These are phyloP conservation scores for Prunus fruticosa DNA, from an alignment of 306 rosid genomes.

Conservation along the genomic window DNA sequence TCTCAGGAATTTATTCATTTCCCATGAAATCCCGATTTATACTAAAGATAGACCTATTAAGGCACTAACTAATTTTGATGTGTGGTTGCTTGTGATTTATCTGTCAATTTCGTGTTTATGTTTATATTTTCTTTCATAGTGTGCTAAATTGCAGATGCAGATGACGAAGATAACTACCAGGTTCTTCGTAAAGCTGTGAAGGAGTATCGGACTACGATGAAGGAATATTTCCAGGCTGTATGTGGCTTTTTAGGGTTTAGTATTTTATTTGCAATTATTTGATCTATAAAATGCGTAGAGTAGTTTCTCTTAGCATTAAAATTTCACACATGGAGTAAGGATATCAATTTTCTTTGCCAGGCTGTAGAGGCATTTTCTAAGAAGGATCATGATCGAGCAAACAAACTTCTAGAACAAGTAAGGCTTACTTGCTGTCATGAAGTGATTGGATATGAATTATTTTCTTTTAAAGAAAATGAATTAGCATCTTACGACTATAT, in stretches of 20 bases:
- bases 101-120: neutral
- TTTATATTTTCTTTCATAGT: neutral
- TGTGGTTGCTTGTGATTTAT: neutral
- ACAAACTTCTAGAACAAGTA: conserved; percentile 62
- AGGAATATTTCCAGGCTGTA: conserved; percentile 77
- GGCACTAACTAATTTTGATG: neutral
- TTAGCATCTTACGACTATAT: neutral
- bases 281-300: conserved; percentile 1
- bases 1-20: neutral
- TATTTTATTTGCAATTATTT: conserved; percentile 16
- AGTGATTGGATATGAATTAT: conserved; percentile 10
- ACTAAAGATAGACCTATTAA: neutral
- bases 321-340: conserved; percentile 25
- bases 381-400: conserved; percentile 53
- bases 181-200: conserved; percentile 63
- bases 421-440: conserved; percentile 15
- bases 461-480: no score
- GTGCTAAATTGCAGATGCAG: conserved; percentile 44
- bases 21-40: neutral
- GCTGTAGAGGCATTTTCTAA: conserved; percentile 70
- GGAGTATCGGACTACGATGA: conserved; percentile 65
- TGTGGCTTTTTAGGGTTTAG: conserved; percentile 26
- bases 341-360: conserved; percentile 41
- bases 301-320: neutral
- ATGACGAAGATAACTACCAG: conserved; percentile 61